Percentiles rank a stretch among this genome's conserved stretches.
These are phyloP conservation scores for Solanum rostratum DNA, from an alignment of 257 asterid species.

Conservation along the genomic window DNA sequence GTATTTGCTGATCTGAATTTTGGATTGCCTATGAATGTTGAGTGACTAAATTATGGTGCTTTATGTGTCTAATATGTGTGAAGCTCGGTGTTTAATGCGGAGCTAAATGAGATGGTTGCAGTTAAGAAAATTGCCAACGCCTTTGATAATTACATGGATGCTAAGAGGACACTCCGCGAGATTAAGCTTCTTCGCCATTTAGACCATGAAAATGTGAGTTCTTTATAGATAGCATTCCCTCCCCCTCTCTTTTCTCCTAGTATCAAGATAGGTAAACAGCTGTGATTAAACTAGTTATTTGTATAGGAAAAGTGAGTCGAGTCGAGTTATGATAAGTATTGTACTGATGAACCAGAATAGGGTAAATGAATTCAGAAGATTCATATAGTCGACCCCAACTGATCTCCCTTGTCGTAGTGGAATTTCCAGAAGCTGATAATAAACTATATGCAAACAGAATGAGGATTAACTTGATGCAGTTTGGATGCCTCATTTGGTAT, in stretches of 20 bases:
- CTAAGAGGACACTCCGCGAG: constrained; percentile 89
- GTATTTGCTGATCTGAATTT: neutral
- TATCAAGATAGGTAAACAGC: neutral
- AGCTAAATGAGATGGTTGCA: constrained; percentile 95
- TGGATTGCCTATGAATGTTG: neutral
- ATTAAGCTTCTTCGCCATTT: constrained; percentile 93
- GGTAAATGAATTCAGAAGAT: neutral
- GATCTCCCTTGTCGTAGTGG: neutral
- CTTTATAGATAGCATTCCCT: neutral
- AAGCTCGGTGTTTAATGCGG: constrained; percentile 75
- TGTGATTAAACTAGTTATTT: neutral
- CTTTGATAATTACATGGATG: constrained; percentile 87
- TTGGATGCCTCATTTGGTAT: neutral
- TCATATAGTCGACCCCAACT: neutral
- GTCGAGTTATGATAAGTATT: neutral
- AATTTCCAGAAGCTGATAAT: neutral
- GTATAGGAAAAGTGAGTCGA: neutral
- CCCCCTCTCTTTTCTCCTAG: neutral
- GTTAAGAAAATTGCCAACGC: constrained; percentile 90
- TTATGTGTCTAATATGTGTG: constrained; percentile 1
- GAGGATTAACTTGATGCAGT: neutral
- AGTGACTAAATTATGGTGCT: neutral
- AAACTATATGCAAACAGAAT: neutral
- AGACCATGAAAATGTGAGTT: constrained; percentile 84
- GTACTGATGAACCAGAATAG: neutral